phyloP scores from a whole-genome alignment of 176 grass and related monocot species.

The Chloris gayana region DNA sequence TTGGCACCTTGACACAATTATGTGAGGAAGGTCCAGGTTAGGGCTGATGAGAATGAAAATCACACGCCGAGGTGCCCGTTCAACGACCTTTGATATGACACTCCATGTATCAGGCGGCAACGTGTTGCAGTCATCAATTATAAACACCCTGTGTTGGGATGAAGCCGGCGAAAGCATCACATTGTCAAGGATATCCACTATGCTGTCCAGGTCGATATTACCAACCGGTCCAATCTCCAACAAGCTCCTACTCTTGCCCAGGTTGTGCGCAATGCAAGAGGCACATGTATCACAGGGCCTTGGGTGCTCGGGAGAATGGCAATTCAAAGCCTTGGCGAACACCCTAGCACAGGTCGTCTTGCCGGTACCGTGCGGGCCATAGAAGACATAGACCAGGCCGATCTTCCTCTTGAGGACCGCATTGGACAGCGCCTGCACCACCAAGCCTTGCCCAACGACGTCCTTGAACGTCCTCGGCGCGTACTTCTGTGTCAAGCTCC shows the following conservation, averaged over 20 bases:
- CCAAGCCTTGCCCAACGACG: constrained; percentile 82
- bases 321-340: constrained; percentile 93
- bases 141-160: constrained; percentile 63
- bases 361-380: constrained; percentile 81
- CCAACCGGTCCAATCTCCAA: constrained; percentile 80
- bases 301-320: constrained; percentile 71
- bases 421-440: constrained; percentile 86
- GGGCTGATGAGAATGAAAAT: constrained; percentile 82
- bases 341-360: constrained; percentile 90
- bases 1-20: constrained; percentile 86
- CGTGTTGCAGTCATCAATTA: constrained; percentile 84
- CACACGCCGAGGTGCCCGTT: constrained; percentile 58
- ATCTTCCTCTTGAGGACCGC: constrained; percentile 77
- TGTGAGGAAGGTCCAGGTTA: constrained; percentile 79
- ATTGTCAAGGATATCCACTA: constrained; percentile 70
- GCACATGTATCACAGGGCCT: constrained; percentile 83
- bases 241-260: constrained; percentile 70
- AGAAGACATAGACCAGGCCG: constrained; percentile 84
- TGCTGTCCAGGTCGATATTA: constrained; percentile 70
- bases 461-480: constrained; percentile 88
- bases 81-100: constrained; percentile 71
- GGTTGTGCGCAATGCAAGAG: constrained; percentile 81
- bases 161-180: constrained; percentile 56
- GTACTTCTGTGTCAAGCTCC: constrained; percentile 85
- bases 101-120: constrained; percentile 72